These are phyloP conservation scores for Fusarium dlaminii DNA, from an alignment of 2,329 filamentous ascomycete genomes.

Conservation along the genomic window DNA sequence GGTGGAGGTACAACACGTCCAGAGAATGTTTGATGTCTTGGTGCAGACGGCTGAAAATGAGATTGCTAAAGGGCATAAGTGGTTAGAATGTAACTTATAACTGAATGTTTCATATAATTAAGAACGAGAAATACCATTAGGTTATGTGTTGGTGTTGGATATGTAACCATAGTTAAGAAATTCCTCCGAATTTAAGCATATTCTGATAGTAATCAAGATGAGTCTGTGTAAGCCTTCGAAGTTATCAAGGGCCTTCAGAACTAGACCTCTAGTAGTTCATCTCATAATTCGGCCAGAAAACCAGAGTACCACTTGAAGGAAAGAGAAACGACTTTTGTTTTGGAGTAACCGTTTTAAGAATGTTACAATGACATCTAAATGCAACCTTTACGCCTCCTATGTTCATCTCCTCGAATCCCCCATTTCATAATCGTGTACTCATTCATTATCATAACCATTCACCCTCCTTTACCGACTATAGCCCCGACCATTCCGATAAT, in stretches of 20 bases:
- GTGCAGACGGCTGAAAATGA: constrained; percentile 66
- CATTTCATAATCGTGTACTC: background rate
- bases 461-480: constrained; percentile 9
- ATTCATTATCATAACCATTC: constrained; percentile 7
- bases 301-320: background rate
- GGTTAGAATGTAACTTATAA: background rate
- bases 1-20: constrained; percentile 76
- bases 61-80: constrained; percentile 14
- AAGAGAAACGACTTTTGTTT: background rate
- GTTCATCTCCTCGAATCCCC: background rate
- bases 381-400: background rate
- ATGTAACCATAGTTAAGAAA: background rate
- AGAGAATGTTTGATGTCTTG: constrained; percentile 78
- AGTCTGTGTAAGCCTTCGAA: background rate
- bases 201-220: too few species aligned
- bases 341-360: background rate
- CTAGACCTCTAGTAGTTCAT: background rate
- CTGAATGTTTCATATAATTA: background rate
- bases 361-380: background rate
- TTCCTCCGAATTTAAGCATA: too few species aligned
- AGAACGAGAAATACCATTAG: background rate
- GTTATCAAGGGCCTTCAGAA: too few species aligned
- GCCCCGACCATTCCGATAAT: constrained; percentile 8
- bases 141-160: background rate
- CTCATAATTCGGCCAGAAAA: too few species aligned